These are phyloP conservation scores for Agastache rugosa DNA, from an alignment of 257 asterid species.

Conservation along the genomic window DNA sequence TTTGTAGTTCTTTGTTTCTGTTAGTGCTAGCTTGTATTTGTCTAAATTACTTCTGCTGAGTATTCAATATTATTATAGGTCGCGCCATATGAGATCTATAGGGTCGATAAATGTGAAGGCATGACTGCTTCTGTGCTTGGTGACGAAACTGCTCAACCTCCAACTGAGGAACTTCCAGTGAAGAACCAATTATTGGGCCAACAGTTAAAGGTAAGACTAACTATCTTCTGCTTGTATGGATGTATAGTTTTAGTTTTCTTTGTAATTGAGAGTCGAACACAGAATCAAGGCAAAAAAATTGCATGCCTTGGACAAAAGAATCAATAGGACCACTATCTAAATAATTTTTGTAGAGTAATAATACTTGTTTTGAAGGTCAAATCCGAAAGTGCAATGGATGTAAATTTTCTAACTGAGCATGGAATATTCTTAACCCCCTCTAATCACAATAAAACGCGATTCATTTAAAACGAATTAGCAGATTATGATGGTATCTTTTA, in stretches of 20 bases:
- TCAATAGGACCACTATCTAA: not conserved
- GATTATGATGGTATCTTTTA: not conserved
- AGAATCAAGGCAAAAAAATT: not conserved
- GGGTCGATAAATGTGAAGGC: conserved; percentile 70
- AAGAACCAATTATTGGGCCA: conserved; percentile 47
- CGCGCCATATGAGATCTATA: conserved; percentile 72
- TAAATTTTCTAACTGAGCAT: not conserved
- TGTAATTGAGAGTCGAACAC: not conserved
- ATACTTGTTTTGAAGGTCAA: not conserved
- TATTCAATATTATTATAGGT: conserved; percentile 54
- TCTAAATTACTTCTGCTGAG: conserved; percentile 25
- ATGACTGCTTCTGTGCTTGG: conserved; percentile 35
- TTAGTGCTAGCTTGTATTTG: conserved; percentile 2
- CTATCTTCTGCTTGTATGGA: not conserved
- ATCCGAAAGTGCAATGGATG: not conserved
- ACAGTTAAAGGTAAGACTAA: conserved; percentile 49
- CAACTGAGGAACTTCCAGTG: conserved; percentile 47
- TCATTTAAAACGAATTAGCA: conserved; percentile 1
- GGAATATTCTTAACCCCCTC: not conserved
- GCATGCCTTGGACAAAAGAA: too few relatives aligned
- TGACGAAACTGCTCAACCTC: conserved; percentile 51
- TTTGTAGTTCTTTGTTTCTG: not conserved
- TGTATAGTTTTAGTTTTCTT: not conserved
- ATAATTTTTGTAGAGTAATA: not conserved
- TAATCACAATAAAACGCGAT: not conserved